Conservation (phyloP, 1,139 yeast genomes). For the Taphrina flavorubra region DNA sequence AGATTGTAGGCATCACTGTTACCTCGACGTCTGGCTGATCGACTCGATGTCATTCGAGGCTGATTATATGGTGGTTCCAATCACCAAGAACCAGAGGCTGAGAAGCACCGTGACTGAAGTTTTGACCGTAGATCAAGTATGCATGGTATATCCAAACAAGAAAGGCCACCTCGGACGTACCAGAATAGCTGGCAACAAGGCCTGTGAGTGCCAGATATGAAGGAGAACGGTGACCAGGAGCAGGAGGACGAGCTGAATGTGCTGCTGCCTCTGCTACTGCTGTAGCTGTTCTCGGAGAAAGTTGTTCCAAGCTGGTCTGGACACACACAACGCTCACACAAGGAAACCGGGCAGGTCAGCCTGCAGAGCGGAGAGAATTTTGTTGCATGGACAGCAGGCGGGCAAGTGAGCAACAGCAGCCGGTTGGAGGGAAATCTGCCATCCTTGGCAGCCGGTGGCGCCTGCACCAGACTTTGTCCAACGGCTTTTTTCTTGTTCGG, state of each 20-base stretch:
- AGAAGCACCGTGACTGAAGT: no score
- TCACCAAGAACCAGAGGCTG: no score
- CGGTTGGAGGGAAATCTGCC: no score
- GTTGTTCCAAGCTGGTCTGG: no score
- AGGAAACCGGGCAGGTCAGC: neutral
- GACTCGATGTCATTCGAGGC: neutral
- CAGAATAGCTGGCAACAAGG: no score
- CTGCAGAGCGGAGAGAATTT: constrained; percentile 4
- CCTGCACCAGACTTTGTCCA: neutral
- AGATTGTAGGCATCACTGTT: neutral
- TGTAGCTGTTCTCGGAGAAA: no score
- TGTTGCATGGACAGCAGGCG: neutral
- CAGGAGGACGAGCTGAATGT: neutral
- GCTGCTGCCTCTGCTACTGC: neutral
- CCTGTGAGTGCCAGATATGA: no score
- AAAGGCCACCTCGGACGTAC: no score
- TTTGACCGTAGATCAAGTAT: no score
- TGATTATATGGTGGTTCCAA: neutral
- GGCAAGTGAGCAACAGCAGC: neutral
- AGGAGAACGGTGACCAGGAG: neutral
- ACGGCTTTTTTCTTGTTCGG: neutral
- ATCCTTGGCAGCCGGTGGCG: neutral
- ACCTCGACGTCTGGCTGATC: constrained; percentile 19
- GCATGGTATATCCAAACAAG: no score
- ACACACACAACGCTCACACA: no score